Percentiles rank a stretch among this genome's conserved stretches.
phyloP scores from a whole-genome alignment of 2,329 filamentous ascomycete species.

The Achaetomium macrosporum region DNA sequence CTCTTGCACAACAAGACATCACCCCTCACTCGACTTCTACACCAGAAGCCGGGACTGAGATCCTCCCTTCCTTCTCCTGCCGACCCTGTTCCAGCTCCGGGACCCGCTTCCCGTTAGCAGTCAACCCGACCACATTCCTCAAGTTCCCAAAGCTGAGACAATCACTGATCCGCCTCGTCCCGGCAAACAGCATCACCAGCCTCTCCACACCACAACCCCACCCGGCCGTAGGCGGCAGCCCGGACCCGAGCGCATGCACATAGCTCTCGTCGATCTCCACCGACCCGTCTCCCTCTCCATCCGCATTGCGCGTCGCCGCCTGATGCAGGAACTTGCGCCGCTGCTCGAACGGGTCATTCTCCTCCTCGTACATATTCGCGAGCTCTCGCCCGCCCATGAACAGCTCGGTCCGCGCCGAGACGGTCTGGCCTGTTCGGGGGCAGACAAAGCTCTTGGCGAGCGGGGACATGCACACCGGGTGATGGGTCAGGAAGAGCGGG shows the following conservation, averaged over 20 bases:
- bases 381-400: conserved; percentile 77
- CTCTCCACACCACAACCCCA: conserved; percentile 95
- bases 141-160: conserved; percentile 85
- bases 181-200: conserved; percentile 84
- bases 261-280: conserved; percentile 70
- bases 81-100: background rate
- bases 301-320: conserved; percentile 31
- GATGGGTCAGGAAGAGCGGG: conserved; percentile 83
- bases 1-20: background rate
- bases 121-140: conserved; percentile 55
- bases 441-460: conserved; percentile 82
- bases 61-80: background rate
- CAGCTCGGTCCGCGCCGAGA: conserved; percentile 78
- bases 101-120: background rate
- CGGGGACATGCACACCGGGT: conserved; percentile 85
- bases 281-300: conserved; percentile 41
- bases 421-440: conserved; percentile 59
- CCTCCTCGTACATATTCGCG: conserved; percentile 97
- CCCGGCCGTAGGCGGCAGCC: conserved; percentile 88
- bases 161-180: conserved; percentile 72
- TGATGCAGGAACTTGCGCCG: conserved; percentile 64
- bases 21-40: background rate
- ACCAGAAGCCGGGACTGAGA: background rate
- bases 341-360: conserved; percentile 87
- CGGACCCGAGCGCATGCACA: conserved; percentile 76